Evolutionary conservation across 2,329 filamentous ascomycete genomes (phyloP).

Genomic region (Arthrinium phaeospermum): DNA sequence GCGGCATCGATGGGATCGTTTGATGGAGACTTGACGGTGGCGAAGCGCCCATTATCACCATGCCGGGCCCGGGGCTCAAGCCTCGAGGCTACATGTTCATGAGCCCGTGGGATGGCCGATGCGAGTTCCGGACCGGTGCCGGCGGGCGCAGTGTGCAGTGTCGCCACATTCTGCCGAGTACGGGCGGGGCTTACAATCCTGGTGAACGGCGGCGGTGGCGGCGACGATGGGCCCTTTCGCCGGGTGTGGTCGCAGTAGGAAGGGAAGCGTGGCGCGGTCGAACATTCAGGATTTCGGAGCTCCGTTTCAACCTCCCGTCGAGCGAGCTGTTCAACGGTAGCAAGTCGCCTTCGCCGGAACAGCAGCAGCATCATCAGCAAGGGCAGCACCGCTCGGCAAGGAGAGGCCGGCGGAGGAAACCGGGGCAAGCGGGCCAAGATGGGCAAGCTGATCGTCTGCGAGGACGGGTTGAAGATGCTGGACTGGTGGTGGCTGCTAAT

Average conservation of each 20-base stretch:
- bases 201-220: constrained; percentile 42
- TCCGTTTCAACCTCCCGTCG: constrained; percentile 86
- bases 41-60: constrained; percentile 43
- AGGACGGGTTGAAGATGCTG: constrained; percentile 93
- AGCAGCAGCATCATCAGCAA: constrained; percentile 27
- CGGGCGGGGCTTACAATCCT: constrained; percentile 49
- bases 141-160: constrained; percentile 78
- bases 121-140: constrained; percentile 81
- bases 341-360: constrained; percentile 32
- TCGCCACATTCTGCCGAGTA: constrained; percentile 69
- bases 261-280: constrained; percentile 24
- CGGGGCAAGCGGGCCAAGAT: constrained; percentile 88
- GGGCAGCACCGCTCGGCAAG: constrained; percentile 63
- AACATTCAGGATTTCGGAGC: constrained; percentile 68
- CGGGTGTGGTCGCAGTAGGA: constrained; percentile 40
- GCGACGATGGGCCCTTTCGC: constrained; percentile 34
- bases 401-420: constrained; percentile 87
- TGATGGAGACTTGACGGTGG: constrained; percentile 36
- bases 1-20: constrained; percentile 38
- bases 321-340: constrained; percentile 50
- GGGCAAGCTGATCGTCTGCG: constrained; percentile 87
- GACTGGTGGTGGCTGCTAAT: constrained; percentile 91
- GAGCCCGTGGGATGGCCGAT: constrained; percentile 86
- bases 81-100: constrained; percentile 76
- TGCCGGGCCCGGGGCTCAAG: constrained; percentile 54